A percentile compares a stretch with the other conserved stretches of the same genome.
Conservation (phyloP, 176 grass and related monocot species). For the Puya raimondii region DNA sequence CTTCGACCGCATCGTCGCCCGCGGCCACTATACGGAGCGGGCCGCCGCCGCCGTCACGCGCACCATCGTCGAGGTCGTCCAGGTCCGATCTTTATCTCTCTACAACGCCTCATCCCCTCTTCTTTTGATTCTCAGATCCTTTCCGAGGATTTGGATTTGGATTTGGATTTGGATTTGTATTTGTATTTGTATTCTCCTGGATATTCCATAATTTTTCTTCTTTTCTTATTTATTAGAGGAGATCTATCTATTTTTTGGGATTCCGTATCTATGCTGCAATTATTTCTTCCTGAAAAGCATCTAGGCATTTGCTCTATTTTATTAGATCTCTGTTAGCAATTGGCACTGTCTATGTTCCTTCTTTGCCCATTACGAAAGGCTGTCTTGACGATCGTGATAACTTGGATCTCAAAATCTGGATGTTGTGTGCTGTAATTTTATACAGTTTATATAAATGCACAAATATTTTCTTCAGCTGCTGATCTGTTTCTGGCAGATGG, state of each 20-base stretch:
- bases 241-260: too few species aligned
- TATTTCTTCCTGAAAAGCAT: too few species aligned
- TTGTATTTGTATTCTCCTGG: too few species aligned
- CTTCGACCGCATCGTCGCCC: constrained; percentile 70
- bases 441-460: too few species aligned
- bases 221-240: too few species aligned
- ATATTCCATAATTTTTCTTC: too few species aligned
- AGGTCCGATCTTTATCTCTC: constrained; percentile 44
- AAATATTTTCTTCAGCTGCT: constrained; percentile 25
- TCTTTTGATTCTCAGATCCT: not conserved
- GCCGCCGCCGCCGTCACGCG: constrained; percentile 51
- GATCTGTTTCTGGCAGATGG: too few species aligned
- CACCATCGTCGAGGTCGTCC: constrained; percentile 82
- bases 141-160: too few species aligned
- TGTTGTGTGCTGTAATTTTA: not conserved
- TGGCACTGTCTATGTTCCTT: not conserved
- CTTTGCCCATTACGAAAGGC: constrained; percentile 3
- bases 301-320: too few species aligned
- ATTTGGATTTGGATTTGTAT: too few species aligned
- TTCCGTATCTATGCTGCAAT: too few species aligned
- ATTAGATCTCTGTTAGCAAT: too few species aligned
- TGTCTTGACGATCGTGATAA: not conserved
- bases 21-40: constrained; percentile 67
- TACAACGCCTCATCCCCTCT: not conserved
- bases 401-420: not conserved